Evolutionary conservation across 176 grass and related monocot species (phyloP), one percentile per base, ranked within the genome.

Genomic region (Melocanna baccifera): DNA sequence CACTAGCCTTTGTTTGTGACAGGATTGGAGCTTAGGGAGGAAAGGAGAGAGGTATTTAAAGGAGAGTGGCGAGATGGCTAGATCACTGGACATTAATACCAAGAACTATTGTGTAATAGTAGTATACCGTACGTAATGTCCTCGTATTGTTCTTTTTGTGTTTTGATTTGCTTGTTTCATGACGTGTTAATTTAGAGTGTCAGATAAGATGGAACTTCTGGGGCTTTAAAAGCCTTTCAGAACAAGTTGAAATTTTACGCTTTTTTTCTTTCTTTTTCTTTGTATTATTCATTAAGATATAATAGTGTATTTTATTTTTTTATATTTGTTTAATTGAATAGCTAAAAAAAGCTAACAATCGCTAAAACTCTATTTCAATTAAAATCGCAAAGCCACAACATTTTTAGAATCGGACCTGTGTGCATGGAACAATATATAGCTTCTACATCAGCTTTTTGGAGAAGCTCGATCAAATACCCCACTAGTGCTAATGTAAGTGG

Each of bases 21-120:
- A 45, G 47, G 45, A 73, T 46, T 28, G 73, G 8, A 62, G 68
- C 62, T 61, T 61, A 61, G 82, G 77, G 63, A 71, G 67, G 16
- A 86, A 92, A 86, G 85, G 69, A 16, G 68, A 15, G 81, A 76
- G 48, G 64, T 78, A 86, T 91, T 86, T 90, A 88, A 92, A 88
- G 87, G 78, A 22, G 77, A 20, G 55, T 69, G 62, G 63, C 19
- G 30, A 28, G 9, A 84, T 67, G 59, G 51, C 32, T 41, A 74
- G 11, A 65, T 74, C 81, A 74, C 67, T 67, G 29, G 10, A 47
- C 82, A 75, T 69, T 75, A 48, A 73, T 66, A 22, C 34, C 57
- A 26, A 20, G 37, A 84, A 73, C 74, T 89, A 79, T 73, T 79
- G 68, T 7, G 0, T 3, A 58, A 59, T 51, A 67, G 32, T 67